These are phyloP conservation scores for Paxillus ammoniavirescens DNA, from an alignment of 768 basidiomycete species.

Conservation along the genomic window DNA sequence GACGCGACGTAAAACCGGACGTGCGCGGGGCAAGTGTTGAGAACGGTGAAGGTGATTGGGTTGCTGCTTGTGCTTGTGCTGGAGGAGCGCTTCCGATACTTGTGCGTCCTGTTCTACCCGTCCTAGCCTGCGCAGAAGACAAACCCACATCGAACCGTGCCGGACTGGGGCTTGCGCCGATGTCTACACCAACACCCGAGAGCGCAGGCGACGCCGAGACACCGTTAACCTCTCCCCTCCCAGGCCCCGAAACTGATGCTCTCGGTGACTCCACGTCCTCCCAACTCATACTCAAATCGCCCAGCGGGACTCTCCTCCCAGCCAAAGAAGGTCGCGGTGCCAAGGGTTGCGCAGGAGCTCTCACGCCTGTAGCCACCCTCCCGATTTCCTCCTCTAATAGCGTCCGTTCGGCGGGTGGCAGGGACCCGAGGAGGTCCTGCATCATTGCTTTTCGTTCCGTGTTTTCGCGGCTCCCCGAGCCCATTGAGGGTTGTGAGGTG, in stretches of 20 bases:
- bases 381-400: conserved; percentile 62
- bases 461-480: conserved; percentile 33
- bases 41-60: conserved; percentile 1
- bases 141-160: too few relatives aligned
- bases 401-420: conserved; percentile 62
- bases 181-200: background rate
- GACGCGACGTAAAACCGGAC: too few relatives aligned
- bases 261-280: conserved; percentile 42
- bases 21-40: too few relatives aligned
- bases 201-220: conserved; percentile 8
- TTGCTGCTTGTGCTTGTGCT: background rate
- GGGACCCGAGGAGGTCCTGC: conserved; percentile 60
- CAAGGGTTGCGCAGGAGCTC: conserved; percentile 5
- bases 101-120: too few relatives aligned
- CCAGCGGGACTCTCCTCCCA: conserved; percentile 19
- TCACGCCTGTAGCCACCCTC: conserved; percentile 26
- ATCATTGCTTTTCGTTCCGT: conserved; percentile 65
- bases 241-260: conserved; percentile 4
- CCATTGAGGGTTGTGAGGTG: background rate
- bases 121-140: too few relatives aligned
- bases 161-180: too few relatives aligned
- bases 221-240: conserved; percentile 4
- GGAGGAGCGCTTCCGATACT: too few relatives aligned
- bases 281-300: conserved; percentile 57
- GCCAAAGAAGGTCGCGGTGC: conserved; percentile 10